phyloP scores from a whole-genome alignment of 2,329 filamentous ascomycete genomes.

The Dactylellina sp. region DNA sequence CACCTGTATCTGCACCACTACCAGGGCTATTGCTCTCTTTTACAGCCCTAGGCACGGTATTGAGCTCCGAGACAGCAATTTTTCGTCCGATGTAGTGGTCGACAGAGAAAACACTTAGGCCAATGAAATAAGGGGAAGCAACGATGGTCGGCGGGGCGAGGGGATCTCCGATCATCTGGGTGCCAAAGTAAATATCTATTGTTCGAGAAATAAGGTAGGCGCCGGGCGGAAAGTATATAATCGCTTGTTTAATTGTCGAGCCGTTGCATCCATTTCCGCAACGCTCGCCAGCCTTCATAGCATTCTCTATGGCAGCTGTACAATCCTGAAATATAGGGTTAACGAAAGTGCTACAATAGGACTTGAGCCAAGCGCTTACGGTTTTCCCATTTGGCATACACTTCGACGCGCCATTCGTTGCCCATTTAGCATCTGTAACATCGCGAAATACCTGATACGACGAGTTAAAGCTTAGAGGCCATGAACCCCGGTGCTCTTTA shows the following conservation, averaged over 20 bases:
- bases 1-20: background rate
- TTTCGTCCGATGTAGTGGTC: conserved; percentile 82
- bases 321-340: too few relatives aligned
- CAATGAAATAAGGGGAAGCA: conserved; percentile 76
- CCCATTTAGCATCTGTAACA: conserved; percentile 27
- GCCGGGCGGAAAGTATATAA: conserved; percentile 61
- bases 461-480: background rate
- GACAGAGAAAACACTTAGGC: conserved; percentile 88
- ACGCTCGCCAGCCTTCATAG: conserved; percentile 47
- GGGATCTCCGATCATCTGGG: conserved; percentile 62
- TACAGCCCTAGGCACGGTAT: too few relatives aligned
- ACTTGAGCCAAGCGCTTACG: too few relatives aligned
- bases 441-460: conserved; percentile 22
- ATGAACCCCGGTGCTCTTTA: conserved; percentile 24
- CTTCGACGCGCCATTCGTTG: conserved; percentile 6
- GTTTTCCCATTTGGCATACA: conserved; percentile 72
- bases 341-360: too few relatives aligned
- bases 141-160: conserved; percentile 73
- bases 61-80: too few relatives aligned
- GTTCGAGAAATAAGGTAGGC: conserved; percentile 58
- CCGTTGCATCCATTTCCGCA: conserved; percentile 56
- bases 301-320: conserved; percentile 58
- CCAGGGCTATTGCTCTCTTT: too few relatives aligned
- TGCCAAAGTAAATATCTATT: conserved; percentile 57
- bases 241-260: conserved; percentile 55